Percentiles rank a stretch among this genome's conserved stretches.
Conservation (phyloP, 495 filamentous ascomycete species). For the Umbilicaria muhlenbergii region DNA sequence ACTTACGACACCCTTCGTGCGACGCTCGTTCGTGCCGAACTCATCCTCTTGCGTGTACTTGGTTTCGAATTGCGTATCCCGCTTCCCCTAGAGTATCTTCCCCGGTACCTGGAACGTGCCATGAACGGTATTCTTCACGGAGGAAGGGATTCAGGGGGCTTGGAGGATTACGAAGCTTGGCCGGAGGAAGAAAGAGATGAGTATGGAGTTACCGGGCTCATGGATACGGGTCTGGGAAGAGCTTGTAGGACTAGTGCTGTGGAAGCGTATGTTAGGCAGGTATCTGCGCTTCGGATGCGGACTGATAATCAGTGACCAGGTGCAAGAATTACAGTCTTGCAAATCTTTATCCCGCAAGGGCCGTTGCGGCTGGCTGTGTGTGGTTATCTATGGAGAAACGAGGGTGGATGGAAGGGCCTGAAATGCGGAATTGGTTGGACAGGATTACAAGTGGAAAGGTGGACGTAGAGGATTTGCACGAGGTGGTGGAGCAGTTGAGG, state of each 20-base stretch:
- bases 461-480: conserved; percentile 24
- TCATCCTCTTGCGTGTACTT: conserved; percentile 25
- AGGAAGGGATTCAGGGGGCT: background rate
- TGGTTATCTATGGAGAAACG: conserved; percentile 16
- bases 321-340: conserved; percentile 19
- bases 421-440: conserved; percentile 16
- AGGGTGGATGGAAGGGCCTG: conserved; percentile 8
- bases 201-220: conserved; percentile 20
- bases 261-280: conserved; percentile 14
- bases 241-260: conserved; percentile 17
- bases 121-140: conserved; percentile 10
- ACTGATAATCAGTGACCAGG: conserved; percentile 4
- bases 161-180: conserved; percentile 17
- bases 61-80: conserved; percentile 25
- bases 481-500: conserved; percentile 15
- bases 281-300: background rate
- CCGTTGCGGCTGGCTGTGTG: conserved; percentile 23
- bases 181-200: conserved; percentile 22
- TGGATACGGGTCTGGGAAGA: conserved; percentile 21
- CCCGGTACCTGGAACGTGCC: conserved; percentile 22
- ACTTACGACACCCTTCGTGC: conserved; percentile 24
- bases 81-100: conserved; percentile 23
- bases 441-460: conserved; percentile 20
- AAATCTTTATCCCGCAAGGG: conserved; percentile 23
- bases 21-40: conserved; percentile 27